Evolutionary conservation across 768 basidiomycete genomes (phyloP).

Genomic region (Harrya chromipes): DNA sequence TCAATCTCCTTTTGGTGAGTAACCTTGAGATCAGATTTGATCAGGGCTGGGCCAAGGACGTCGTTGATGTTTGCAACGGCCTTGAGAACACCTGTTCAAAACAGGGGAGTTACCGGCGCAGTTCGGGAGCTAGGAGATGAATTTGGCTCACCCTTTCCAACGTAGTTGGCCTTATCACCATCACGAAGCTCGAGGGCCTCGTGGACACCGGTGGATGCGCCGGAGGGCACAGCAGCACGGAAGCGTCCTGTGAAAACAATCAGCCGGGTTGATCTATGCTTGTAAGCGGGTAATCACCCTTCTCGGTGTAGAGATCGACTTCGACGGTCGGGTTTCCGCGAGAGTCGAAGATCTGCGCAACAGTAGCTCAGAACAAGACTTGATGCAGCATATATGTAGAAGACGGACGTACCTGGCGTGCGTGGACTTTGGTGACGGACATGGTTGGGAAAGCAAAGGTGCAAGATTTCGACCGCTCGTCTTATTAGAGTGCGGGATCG

Average conservation of each 20-base stretch:
- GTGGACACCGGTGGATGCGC: conserved; percentile 96
- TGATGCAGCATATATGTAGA: conserved; percentile 1
- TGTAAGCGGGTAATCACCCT: conserved; percentile 51
- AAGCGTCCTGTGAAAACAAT: conserved; percentile 63
- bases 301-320: conserved; percentile 83
- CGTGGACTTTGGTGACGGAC: conserved; percentile 90
- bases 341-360: conserved; percentile 92
- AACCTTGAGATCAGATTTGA: conserved; percentile 79
- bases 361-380: conserved; percentile 11
- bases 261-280: conserved; percentile 8
- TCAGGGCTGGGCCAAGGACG: conserved; percentile 82
- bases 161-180: conserved; percentile 86
- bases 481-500: conserved; percentile 21
- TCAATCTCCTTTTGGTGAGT: conserved; percentile 94
- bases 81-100: conserved; percentile 75
- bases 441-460: conserved; percentile 48
- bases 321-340: conserved; percentile 98
- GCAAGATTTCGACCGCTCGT: conserved; percentile 5
- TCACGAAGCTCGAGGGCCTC: conserved; percentile 99
- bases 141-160: conserved; percentile 80
- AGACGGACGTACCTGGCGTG: conserved; percentile 70
- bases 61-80: conserved; percentile 95
- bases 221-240: conserved; percentile 95
- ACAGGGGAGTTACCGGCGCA: background rate
- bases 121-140: background rate